A percentile compares a stretch with the other conserved stretches of the same genome.
phyloP scores from a whole-genome alignment of 139 green algal species.

The Klebsormidium nitens region DNA sequence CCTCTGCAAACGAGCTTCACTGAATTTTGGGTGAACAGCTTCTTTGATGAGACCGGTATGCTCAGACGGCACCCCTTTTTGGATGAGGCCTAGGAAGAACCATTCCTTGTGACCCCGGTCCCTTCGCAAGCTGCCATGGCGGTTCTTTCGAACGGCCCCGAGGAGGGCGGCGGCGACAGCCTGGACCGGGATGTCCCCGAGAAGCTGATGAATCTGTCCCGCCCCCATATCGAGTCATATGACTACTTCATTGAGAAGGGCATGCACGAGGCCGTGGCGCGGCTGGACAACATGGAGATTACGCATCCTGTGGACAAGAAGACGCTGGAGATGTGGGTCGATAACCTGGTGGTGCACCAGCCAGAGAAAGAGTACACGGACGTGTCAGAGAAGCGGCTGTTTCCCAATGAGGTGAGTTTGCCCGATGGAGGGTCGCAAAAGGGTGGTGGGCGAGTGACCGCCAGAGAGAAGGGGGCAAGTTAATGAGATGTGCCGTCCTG shows the following conservation, averaged over 20 bases:
- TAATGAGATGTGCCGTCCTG: no score
- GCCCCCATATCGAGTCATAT: slow-evolving; percentile 59
- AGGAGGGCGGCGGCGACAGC: no score
- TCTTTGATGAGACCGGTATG: no score
- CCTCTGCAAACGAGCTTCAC: no score
- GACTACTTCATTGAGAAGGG: slow-evolving; percentile 85
- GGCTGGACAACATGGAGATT: slow-evolving; percentile 72
- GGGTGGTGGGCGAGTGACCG: neutral
- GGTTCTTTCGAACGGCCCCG: no score
- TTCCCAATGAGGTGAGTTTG: neutral
- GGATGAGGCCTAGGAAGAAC: no score
- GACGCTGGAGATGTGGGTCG: neutral
- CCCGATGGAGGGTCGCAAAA: no score
- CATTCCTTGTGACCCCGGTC: no score
- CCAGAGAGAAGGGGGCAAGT: no score
- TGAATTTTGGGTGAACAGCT: no score
- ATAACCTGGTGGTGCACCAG: neutral
- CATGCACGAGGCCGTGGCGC: slow-evolving; percentile 57
- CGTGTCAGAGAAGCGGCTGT: neutral
- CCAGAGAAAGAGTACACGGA: neutral
- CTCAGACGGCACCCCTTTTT: no score
- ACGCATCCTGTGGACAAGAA: neutral
- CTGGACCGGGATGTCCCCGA: slow-evolving; percentile 14
- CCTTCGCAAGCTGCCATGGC: no score
- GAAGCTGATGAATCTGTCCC: slow-evolving; percentile 28